Conservation (phyloP, 306 rosid genomes). For the Quercus alba region DNA sequence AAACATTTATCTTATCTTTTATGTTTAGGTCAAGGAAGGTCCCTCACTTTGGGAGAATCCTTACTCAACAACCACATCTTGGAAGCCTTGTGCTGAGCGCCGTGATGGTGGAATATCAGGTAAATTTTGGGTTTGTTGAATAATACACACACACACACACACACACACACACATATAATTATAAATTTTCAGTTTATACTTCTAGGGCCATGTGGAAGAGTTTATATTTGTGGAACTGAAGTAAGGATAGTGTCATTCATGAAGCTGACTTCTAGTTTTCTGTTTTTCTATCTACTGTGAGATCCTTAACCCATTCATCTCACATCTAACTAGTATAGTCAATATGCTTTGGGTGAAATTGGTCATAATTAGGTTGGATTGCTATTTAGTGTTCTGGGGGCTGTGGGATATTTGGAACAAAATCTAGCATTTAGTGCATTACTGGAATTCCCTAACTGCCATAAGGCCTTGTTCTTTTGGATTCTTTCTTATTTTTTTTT, state of each 20-base stretch:
- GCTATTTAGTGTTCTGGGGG: not conserved
- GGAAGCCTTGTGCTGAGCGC: conserved; percentile 99
- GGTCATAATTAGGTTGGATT: not conserved
- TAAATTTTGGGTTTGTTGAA: conserved; percentile 11
- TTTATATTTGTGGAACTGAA: not conserved
- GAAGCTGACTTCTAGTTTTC: not conserved
- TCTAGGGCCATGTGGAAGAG: not conserved
- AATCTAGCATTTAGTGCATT: not conserved
- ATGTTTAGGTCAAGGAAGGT: conserved; percentile 75
- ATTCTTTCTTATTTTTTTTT: not conserved
- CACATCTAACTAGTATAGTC: not conserved
- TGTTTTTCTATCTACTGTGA: not conserved
- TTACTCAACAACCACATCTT: conserved; percentile 82
- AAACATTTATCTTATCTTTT: not conserved
- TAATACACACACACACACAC: not conserved
- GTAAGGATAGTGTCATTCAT: not conserved
- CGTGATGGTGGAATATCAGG: conserved; percentile 79
- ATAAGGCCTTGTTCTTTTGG: not conserved
- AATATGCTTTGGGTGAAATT: not conserved
- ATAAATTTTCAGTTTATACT: not conserved
- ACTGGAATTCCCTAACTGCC: not conserved
- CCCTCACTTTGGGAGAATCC: conserved; percentile 99
- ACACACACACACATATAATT: too few relatives aligned
- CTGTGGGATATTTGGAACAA: not conserved
- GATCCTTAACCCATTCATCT: not conserved